Evolutionary conservation across 208 protist genomes (phyloP), one percentile per base, ranked within the genome.

Genomic region (Naegleria fowleri): DNA sequence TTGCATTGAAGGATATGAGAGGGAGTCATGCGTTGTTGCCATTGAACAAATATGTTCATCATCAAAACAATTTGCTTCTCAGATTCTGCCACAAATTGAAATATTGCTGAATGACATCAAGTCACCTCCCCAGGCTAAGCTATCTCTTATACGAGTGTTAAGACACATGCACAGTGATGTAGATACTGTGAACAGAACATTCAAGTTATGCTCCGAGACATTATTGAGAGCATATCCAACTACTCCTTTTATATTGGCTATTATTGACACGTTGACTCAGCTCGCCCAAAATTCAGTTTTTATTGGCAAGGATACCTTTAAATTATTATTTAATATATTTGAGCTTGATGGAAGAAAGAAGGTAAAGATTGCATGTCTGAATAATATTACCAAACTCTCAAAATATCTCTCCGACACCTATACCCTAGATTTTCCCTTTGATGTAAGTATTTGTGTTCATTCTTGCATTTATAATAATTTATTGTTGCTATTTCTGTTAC

Each of bases 1-100:
- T 40, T 40, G 86, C 39, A 41, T 67, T 38, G 86, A 89, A 33
- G 86, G 19, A 29, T 29, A 33, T 38, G 86, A 89, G 29, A 52
- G 29, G 19, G 86, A 89, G 59, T 33, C 86, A 36, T 33, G 36
- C 0, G 39, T 89, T 38, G 5, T 67, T 41, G 86, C 86, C 6
- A 67, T 89, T 89, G 86, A 89, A 39, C 41, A 89, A 67, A 89
- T 89, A n/a, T 89, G 86, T 25, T 36, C 41, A 22, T 25, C 48
- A 25, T 89, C 86, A 67, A 41, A 33, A 29, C 48, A 39, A 75
- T 89, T 89, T 89, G 86, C 86, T 38, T 51, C n/a, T n/a, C 86
- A 89, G 25, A 67, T 89, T 33, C n/a, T 67, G 0, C 48, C 86
- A 29, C 16, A 89, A 89, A 15, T 89, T 40, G 25, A 67, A 19